Conservation (phyloP, 345 rosid genomes). For the Murraya paniculata region DNA sequence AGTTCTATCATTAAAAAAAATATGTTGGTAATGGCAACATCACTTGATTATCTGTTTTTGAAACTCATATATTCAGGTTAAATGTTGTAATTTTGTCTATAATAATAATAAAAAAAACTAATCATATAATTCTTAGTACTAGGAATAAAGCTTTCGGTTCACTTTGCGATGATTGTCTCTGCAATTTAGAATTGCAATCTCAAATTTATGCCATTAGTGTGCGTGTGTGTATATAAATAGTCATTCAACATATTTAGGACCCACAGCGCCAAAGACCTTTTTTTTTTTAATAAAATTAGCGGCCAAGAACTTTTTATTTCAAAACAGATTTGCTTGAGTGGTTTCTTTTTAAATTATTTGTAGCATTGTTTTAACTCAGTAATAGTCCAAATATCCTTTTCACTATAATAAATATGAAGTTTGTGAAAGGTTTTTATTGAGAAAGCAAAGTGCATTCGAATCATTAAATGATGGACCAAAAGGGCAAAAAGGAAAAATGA, state of each 20-base stretch:
- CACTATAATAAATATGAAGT: not conserved
- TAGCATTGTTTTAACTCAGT: too few relatives aligned
- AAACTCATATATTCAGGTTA: not conserved
- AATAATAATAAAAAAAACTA: not conserved
- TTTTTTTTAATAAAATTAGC: too few relatives aligned
- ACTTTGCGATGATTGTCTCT: conserved; percentile 14
- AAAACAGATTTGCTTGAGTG: too few relatives aligned
- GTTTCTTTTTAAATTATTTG: too few relatives aligned
- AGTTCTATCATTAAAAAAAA: too few relatives aligned
- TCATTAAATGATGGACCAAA: conserved; percentile 11
- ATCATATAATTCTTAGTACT: conserved; percentile 4
- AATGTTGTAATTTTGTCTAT: not conserved
- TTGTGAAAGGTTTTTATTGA: not conserved
- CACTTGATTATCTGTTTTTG: not conserved
- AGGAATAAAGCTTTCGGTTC: conserved; percentile 3
- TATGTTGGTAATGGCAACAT: not conserved
- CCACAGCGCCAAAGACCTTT: not conserved
- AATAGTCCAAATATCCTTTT: too few relatives aligned
- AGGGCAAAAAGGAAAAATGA: not conserved
- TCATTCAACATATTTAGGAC: not conserved
- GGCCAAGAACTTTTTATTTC: too few relatives aligned
- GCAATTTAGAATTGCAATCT: not conserved
- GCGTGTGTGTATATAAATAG: not conserved
- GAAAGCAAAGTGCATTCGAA: conserved; percentile 6
- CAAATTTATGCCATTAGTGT: not conserved